phyloP scores from a whole-genome alignment of 1,284 basidiomycete species.

The Thecaphora frezii region DNA sequence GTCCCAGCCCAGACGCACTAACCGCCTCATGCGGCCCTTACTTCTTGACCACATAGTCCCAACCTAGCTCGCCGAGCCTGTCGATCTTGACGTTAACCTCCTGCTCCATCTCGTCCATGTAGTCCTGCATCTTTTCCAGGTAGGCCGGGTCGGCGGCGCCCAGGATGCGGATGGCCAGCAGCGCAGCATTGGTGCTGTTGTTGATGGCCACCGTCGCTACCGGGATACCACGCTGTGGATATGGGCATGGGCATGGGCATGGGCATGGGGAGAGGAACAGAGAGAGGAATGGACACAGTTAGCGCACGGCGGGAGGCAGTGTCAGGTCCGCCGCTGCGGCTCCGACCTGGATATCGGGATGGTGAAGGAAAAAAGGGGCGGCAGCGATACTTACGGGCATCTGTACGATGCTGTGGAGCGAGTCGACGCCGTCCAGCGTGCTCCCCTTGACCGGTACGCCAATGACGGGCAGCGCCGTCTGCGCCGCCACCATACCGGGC shows the following conservation, averaged over 20 bases:
- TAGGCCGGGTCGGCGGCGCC: constrained; percentile 71
- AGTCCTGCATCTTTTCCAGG: constrained; percentile 71
- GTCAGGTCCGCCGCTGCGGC: too few species aligned
- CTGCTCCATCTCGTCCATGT: constrained; percentile 73
- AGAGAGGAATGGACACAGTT: too few species aligned
- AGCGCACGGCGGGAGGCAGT: too few species aligned
- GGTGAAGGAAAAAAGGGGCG: background rate
- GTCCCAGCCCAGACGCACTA: background rate
- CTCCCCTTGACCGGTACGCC: constrained; percentile 97
- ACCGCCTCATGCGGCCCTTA: constrained; percentile 11
- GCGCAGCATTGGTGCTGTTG: constrained; percentile 88
- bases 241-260: too few species aligned
- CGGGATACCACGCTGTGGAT: constrained; percentile 80
- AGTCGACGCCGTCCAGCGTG: constrained; percentile 91
- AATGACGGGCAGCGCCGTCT: constrained; percentile 89
- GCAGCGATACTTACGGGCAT: constrained; percentile 77
- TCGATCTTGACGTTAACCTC: constrained; percentile 85
- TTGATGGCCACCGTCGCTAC: constrained; percentile 97
- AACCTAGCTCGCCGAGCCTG: constrained; percentile 75
- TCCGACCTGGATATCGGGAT: too few species aligned
- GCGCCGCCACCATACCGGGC: constrained; percentile 95
- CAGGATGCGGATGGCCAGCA: constrained; percentile 87
- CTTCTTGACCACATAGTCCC: constrained; percentile 66
- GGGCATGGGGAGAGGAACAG: too few species aligned
- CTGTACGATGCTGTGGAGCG: constrained; percentile 93